These are phyloP conservation scores for Euclidium syriacum DNA, from an alignment of 345 rosid genomes.

Conservation along the genomic window DNA sequence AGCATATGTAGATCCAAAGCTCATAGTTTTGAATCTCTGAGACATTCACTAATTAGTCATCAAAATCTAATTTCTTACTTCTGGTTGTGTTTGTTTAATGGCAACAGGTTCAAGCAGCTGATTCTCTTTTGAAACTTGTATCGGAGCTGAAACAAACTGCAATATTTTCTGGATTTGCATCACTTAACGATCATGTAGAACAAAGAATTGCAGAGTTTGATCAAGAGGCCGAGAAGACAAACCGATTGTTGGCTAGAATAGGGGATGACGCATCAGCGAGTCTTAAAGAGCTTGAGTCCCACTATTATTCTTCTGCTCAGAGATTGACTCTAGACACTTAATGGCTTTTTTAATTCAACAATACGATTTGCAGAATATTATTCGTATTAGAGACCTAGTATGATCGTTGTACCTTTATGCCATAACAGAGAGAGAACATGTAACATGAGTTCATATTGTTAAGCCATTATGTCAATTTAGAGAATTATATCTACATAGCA, in stretches of 20 bases:
- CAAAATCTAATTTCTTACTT: not conserved
- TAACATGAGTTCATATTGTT: not conserved
- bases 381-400: too few species aligned
- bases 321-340: constrained; percentile 31
- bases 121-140: constrained; percentile 77
- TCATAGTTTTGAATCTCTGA: not conserved
- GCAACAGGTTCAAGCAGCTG: constrained; percentile 82
- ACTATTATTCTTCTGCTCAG: constrained; percentile 68
- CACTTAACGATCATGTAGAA: constrained; percentile 81
- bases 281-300: constrained; percentile 79
- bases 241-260: constrained; percentile 54
- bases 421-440: not conserved
- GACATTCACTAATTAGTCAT: not conserved
- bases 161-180: constrained; percentile 89
- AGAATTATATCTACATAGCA: too few species aligned
- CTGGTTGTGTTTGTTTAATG: not conserved
- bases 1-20: not conserved
- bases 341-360: not conserved
- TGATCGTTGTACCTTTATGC: too few species aligned
- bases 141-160: constrained; percentile 88
- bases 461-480: too few species aligned
- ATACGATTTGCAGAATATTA: not conserved
- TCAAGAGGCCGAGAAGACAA: constrained; percentile 58
- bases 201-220: constrained; percentile 62
- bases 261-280: constrained; percentile 88